Evolutionary conservation across 352 stramenopile genomes (phyloP).

Genomic region (Phytophthora cajani): DNA sequence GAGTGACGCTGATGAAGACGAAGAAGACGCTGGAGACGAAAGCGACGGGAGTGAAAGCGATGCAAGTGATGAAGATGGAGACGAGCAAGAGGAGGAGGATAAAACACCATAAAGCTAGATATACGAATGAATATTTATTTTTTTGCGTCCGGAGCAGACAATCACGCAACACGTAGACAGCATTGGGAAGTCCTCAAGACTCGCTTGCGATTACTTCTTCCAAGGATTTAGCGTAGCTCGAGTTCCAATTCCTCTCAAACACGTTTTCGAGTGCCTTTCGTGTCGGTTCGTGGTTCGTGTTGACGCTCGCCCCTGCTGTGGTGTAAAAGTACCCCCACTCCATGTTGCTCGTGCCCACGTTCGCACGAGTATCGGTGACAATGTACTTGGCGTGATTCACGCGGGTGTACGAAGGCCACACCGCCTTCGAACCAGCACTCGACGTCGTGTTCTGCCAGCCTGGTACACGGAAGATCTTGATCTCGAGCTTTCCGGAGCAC

Average conservation of each 20-base stretch:
- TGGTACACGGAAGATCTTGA: constrained; percentile 78
- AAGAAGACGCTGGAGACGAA: constrained; percentile 14
- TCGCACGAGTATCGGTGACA: constrained; percentile 78
- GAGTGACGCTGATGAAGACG: constrained; percentile 8
- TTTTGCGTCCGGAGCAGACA: neutral
- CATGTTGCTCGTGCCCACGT: constrained; percentile 90
- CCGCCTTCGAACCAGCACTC: constrained; percentile 25
- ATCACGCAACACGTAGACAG: neutral
- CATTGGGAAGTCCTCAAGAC: neutral
- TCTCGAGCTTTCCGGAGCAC: constrained; percentile 66
- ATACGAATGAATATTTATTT: constrained; percentile 32
- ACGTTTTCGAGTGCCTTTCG: constrained; percentile 60
- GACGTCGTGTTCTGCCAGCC: constrained; percentile 77
- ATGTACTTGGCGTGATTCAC: constrained; percentile 90
- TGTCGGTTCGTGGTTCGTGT: constrained; percentile 72
- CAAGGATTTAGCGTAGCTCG: constrained; percentile 58
- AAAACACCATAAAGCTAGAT: neutral
- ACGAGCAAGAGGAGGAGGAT: constrained; percentile 9
- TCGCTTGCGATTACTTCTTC: constrained; percentile 14
- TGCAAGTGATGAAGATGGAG: constrained; percentile 3
- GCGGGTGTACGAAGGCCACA: constrained; percentile 73
- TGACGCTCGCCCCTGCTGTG: constrained; percentile 77
- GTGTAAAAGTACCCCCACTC: constrained; percentile 90
- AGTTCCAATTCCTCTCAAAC: constrained; percentile 84
- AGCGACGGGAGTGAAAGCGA: neutral